Conservation (phyloP, 2,329 filamentous ascomycete species). For the Madurella mycetomatis region DNA sequence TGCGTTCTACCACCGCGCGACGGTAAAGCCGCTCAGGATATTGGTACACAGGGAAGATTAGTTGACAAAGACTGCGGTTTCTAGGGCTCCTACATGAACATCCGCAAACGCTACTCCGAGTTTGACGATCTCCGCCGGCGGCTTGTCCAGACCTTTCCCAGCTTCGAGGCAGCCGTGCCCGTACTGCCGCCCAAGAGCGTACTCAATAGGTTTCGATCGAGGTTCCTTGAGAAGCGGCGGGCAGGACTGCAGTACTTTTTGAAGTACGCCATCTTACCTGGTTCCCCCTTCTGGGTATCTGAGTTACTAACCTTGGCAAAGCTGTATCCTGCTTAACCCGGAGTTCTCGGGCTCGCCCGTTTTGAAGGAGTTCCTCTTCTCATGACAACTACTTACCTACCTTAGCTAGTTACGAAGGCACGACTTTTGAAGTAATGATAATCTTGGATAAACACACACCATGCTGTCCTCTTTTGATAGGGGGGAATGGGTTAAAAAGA, state of each 20-base stretch:
- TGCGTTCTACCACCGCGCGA: slow-evolving; percentile 39
- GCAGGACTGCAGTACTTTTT: slow-evolving; percentile 86
- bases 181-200: slow-evolving; percentile 85
- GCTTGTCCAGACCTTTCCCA: slow-evolving; percentile 75
- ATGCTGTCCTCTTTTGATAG: neutral
- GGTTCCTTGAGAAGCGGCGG: slow-evolving; percentile 80
- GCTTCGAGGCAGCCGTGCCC: slow-evolving; percentile 82
- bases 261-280: slow-evolving; percentile 57
- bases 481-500: no score
- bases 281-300: neutral
- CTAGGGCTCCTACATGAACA: slow-evolving; percentile 57
- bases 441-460: neutral
- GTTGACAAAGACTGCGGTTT: neutral
- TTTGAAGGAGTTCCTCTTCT: slow-evolving; percentile 84
- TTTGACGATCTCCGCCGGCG: slow-evolving; percentile 77
- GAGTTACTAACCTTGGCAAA: slow-evolving; percentile 35
- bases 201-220: slow-evolving; percentile 77
- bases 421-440: slow-evolving; percentile 11
- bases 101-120: slow-evolving; percentile 80
- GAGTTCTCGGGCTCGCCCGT: slow-evolving; percentile 91
- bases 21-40: neutral
- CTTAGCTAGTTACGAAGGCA: slow-evolving; percentile 6
- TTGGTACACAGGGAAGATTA: neutral
- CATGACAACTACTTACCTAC: slow-evolving; percentile 33
- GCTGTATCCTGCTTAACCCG: slow-evolving; percentile 86